Base-by-base conservation (phyloP, 2,329 filamentous ascomycete genomes). In the Pseudocercospora eumusae region DNA sequence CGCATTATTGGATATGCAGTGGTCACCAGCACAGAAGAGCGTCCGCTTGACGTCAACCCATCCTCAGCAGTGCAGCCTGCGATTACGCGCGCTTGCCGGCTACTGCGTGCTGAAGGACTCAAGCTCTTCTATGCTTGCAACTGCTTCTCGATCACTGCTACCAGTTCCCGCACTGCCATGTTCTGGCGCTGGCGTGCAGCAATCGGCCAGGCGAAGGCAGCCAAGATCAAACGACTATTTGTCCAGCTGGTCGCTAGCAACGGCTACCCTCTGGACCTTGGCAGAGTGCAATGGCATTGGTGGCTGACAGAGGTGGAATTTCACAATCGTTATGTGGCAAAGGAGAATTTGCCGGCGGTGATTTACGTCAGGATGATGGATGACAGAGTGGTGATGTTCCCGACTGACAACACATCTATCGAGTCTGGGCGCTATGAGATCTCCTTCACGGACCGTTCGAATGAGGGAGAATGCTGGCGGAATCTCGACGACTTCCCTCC, bases 51-150 rank as follows among this genome's bases (percentile, higher is more conserved):
- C 2, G 18, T 54, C 6, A 1, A 40, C 7, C 5, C 25, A 0
- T 6, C 2, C 11, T 21, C 27, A 18, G 40, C 53, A 15, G 21
- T 21, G 18, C 52, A 50, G 31, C 53, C 59, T 8, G 40, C 53
- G 5, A 56, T 57, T n/a, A 57, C 28, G 6, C 25, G 52, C 28
- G 31, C 28, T 3, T 56, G 59, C n/a, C 59, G 31, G 1, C 20
- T 56, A 0, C 18, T 59, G 1, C 31, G 57, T 1, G 36, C 36
- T 8, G 36, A 40, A 18, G 36, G 15, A 1, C 4, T 40, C 15
- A 40, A 40, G 6, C 3, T 40, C 2, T 40, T 18, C 36, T 40
- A 18, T 5, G 1, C 4, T 1, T 8, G 4, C 36, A 40, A 40
- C 4, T 3, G 18, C 36, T 40, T 40, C 36, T 1, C n/a, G 4